Percentiles rank a stretch among this genome's conserved stretches.
These are phyloP conservation scores for Salix arbutifolia DNA, from an alignment of 345 rosid species.

Conservation along the genomic window DNA sequence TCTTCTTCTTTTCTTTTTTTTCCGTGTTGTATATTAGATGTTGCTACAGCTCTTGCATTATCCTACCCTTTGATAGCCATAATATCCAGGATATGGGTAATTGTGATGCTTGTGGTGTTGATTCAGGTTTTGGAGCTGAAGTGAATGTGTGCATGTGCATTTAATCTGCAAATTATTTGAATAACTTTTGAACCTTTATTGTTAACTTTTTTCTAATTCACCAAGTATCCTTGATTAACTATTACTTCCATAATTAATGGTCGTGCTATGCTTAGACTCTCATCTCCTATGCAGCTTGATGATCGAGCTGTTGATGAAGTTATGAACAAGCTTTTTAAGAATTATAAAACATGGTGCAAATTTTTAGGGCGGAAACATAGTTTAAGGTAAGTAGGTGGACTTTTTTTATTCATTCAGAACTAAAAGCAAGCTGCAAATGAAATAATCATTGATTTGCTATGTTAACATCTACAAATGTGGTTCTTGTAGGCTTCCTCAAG, in stretches of 20 bases:
- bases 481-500: slow-evolving; percentile 78
- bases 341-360: slow-evolving; percentile 93
- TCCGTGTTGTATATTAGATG: background rate
- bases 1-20: background rate
- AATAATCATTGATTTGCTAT: background rate
- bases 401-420: background rate
- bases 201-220: background rate
- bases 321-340: slow-evolving; percentile 80
- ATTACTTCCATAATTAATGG: background rate
- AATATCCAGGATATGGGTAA: background rate
- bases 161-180: background rate
- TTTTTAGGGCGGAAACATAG: slow-evolving; percentile 92
- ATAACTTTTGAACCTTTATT: background rate
- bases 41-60: background rate
- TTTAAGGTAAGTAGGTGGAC: slow-evolving; percentile 49
- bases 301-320: slow-evolving; percentile 92
- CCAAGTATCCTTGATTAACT: too few relatives aligned
- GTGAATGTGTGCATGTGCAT: background rate
- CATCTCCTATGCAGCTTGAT: slow-evolving; percentile 63
- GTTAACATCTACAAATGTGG: slow-evolving; percentile 4
- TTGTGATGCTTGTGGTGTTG: background rate
- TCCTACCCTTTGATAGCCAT: background rate
- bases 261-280: background rate
- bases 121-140: background rate
- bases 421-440: slow-evolving; percentile 4